A percentile compares a stretch with the other conserved stretches of the same genome.
Evolutionary conservation across 228 moss, liverwort and hornwort species (phyloP).

Genomic region (Sphagnum magellanicum): DNA sequence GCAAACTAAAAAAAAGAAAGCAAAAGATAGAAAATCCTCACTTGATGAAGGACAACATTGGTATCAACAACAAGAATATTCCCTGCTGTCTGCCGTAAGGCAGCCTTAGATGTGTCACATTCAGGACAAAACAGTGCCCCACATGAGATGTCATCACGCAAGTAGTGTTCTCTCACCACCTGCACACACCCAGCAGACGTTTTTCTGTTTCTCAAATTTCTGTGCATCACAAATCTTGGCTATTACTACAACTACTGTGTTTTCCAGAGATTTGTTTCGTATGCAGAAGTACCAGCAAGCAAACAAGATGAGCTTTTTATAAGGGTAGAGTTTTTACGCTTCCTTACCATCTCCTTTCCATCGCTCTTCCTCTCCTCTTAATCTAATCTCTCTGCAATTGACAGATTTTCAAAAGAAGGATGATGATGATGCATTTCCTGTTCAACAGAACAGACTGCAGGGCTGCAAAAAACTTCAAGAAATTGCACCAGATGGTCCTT

Average conservation of each 20-base stretch:
- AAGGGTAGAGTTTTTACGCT: too few relatives aligned
- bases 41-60: conserved; percentile 98
- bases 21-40: conserved; percentile 2
- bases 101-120: conserved; percentile 75
- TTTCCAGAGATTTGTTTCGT: background rate
- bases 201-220: background rate
- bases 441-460: too few relatives aligned
- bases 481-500: background rate
- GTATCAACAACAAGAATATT: conserved; percentile 80
- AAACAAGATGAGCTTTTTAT: too few relatives aligned
- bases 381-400: too few relatives aligned
- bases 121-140: conserved; percentile 66
- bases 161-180: conserved; percentile 94
- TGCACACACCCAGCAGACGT: conserved; percentile 11
- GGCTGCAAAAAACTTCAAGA: too few relatives aligned
- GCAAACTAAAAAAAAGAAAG: too few relatives aligned
- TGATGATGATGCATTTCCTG: too few relatives aligned
- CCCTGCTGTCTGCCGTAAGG: conserved; percentile 45
- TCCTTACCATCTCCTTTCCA: too few relatives aligned
- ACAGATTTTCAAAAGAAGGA: too few relatives aligned
- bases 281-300: background rate
- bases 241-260: background rate
- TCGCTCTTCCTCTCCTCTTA: too few relatives aligned
- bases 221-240: background rate
- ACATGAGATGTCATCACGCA: conserved; percentile 91